Base-by-base conservation (phyloP, 805 yeast genomes). In the Candida sakaeoensis region DNA sequence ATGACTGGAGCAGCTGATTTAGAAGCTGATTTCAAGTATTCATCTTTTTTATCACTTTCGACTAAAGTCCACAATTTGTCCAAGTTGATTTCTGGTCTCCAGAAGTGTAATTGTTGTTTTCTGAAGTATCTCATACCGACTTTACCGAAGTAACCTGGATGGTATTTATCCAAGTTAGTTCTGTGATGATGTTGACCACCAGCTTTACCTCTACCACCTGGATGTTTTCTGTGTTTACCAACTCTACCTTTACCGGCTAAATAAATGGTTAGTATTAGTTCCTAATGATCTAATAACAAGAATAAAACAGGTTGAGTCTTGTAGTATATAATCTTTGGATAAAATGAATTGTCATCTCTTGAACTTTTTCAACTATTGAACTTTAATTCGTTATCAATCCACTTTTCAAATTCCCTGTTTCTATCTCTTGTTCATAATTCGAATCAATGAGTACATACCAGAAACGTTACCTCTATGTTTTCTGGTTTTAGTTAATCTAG, bases 171-270 rank as follows among this genome's bases (percentile, higher is more conserved):
- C 80, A 93, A 76, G 82, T 93, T 93, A 74, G 93, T 90, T 83
- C 99, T 88, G 96, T 93, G 99, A 79, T 93, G 99, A 77, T 91
- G 98, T 79, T 80, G 91, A 88, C 99, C 99, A 91, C 99, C 99
- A 72, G 99, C 99, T 90, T 78, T 91, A 93, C 99, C 99, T 79
- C 98, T 90, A 80, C 99, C 99, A 93, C 99, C 99, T 58, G 99
- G 97, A 67, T 86, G 93, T 95, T 93, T 93, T 89, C 99, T 90
- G 95, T 93, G 99, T 85, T 93, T 93, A 78, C 99, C 99, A 76
- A 93, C 78, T 83, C 99, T 95, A 86, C 99, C 99, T 75, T 91
- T 83, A 87, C 99, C 99, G 95, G 98, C 98, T 85, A 64, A 36
- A 42, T 45, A 35, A 42, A 39, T 26, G 45, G 70, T 64, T 64